Evolutionary conservation across 257 asterid genomes (phyloP).

Genomic region (Jaltomata sinuosa): DNA sequence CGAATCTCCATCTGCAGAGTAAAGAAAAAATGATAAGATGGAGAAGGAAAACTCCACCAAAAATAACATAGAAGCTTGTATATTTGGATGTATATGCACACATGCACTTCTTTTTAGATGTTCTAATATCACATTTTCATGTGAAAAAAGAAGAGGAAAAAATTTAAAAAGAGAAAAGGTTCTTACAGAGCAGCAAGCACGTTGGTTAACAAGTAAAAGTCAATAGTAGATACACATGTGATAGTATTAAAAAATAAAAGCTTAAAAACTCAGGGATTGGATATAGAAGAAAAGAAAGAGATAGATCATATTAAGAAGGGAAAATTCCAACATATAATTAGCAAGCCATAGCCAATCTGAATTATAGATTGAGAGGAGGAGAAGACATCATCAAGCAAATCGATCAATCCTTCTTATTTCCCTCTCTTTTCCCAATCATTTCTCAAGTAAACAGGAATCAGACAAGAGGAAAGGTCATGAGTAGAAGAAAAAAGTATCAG

Average conservation of each 20-base stretch:
- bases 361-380: background rate
- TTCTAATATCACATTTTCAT: background rate
- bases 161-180: background rate
- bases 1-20: constrained; percentile 80
- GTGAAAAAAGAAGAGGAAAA: background rate
- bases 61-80: background rate
- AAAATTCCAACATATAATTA: background rate
- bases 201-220: background rate
- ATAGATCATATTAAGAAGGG: background rate
- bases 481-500: background rate
- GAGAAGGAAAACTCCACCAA: background rate
- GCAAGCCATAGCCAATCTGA: background rate
- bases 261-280: background rate
- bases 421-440: background rate
- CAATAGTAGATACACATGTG: background rate
- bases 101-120: background rate
- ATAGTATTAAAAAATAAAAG: background rate
- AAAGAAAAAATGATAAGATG: constrained; percentile 5
- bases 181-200: background rate
- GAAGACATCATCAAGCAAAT: background rate
- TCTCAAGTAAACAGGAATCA: background rate
- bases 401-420: background rate
- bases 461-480: background rate
- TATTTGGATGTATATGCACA: background rate
- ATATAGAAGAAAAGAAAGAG: background rate